Conservation (phyloP, 352 stramenopile species). For the Globisporangium perplexum region DNA sequence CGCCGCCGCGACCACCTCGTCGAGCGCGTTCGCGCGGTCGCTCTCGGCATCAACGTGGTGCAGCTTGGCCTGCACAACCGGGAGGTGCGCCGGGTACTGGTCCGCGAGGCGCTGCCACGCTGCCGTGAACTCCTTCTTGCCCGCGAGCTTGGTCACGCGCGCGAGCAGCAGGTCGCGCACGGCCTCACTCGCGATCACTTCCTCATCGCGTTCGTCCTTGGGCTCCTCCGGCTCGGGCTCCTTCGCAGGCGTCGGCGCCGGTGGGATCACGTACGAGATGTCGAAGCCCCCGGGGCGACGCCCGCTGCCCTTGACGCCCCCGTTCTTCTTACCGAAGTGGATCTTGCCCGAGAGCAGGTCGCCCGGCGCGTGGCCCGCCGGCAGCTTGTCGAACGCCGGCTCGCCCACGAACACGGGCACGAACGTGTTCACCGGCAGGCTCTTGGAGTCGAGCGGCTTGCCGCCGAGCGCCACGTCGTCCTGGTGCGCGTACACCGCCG, state of each 20-base stretch:
- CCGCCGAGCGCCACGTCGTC: constrained; percentile 52
- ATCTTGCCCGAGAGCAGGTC: constrained; percentile 67
- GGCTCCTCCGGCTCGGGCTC: constrained; percentile 57
- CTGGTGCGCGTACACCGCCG: constrained; percentile 56
- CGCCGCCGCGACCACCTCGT: constrained; percentile 44
- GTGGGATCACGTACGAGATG: constrained; percentile 71
- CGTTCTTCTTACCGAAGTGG: constrained; percentile 72
- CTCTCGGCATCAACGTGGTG: constrained; percentile 71
- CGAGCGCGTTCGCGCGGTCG: constrained; percentile 32
- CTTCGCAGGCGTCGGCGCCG: constrained; percentile 45
- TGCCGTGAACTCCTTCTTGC: constrained; percentile 56
- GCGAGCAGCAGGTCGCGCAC: constrained; percentile 68
- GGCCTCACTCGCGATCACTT: constrained; percentile 59
- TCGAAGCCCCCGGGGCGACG: constrained; percentile 62
- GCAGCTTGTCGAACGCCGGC: constrained; percentile 66
- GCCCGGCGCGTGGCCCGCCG: constrained; percentile 38
- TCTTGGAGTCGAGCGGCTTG: constrained; percentile 53
- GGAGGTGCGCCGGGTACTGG: constrained; percentile 57
- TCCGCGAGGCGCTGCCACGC: constrained; percentile 42
- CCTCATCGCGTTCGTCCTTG: constrained; percentile 66
- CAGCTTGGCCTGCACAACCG: constrained; percentile 55
- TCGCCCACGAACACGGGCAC: constrained; percentile 74
- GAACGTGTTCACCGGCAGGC: constrained; percentile 42
- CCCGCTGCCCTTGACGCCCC: constrained; percentile 46
- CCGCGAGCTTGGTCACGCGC: constrained; percentile 57